Conservation (phyloP, 2,329 filamentous ascomycete genomes). For the Zelopaecilomyces penicillatus region DNA sequence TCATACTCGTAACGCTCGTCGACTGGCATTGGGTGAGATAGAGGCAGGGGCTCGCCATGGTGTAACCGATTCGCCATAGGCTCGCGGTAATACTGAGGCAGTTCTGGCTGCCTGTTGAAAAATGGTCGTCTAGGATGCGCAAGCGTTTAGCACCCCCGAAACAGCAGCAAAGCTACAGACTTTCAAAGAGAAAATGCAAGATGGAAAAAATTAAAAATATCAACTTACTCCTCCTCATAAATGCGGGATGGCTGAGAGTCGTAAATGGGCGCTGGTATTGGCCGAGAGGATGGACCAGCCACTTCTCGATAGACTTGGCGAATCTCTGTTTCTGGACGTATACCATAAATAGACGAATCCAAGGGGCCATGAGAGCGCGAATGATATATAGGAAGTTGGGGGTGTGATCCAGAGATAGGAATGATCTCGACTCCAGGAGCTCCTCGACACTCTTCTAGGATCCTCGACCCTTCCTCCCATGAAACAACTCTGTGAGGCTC, state of each 20-base stretch:
- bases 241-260: slow-evolving; percentile 10
- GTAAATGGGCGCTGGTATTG: slow-evolving; percentile 8
- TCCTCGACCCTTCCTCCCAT: slow-evolving; percentile 15
- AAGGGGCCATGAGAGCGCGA: neutral
- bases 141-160: slow-evolving; percentile 6
- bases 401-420: slow-evolving; percentile 9
- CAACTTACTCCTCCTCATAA: slow-evolving; percentile 18
- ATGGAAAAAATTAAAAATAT: neutral
- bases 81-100: slow-evolving; percentile 1
- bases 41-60: slow-evolving; percentile 8
- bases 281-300: slow-evolving; percentile 9
- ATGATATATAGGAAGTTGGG: slow-evolving; percentile 3
- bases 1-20: slow-evolving; percentile 11
- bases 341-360: slow-evolving; percentile 2
- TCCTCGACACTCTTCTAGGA: slow-evolving; percentile 11
- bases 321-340: slow-evolving; percentile 7
- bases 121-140: slow-evolving; percentile 11
- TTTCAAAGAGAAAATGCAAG: neutral
- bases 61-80: slow-evolving; percentile 12
- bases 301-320: slow-evolving; percentile 7
- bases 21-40: neutral
- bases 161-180: no score
- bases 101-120: neutral
- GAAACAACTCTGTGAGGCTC: slow-evolving; percentile 13
- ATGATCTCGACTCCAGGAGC: slow-evolving; percentile 14